A percentile compares a stretch with the other conserved stretches of the same genome.
phyloP scores from a whole-genome alignment of 2,329 filamentous ascomycete species.

The Gaeumannomyces tritici region DNA sequence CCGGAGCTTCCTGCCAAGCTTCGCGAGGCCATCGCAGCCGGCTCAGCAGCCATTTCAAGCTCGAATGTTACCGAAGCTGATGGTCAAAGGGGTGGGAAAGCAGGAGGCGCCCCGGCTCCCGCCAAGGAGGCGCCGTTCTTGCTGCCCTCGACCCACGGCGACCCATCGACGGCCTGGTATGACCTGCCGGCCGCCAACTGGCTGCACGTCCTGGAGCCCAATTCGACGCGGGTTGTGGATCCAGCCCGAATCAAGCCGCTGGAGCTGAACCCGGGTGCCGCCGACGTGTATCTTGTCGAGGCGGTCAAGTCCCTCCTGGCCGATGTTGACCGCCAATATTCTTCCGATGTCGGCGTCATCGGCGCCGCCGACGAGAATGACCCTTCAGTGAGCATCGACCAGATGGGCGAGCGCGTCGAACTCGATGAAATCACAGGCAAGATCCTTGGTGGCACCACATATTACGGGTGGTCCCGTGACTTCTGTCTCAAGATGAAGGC shows the following conservation, averaged over 20 bases:
- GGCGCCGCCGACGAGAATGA: constrained; percentile 28
- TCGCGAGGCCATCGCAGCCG: constrained; percentile 41
- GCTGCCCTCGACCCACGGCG: constrained; percentile 70
- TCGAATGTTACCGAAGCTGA: not conserved
- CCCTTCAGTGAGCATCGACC: constrained; percentile 57
- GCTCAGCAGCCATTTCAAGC: constrained; percentile 7
- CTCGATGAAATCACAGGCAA: constrained; percentile 59
- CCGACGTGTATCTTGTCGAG: constrained; percentile 52
- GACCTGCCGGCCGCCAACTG: constrained; percentile 76
- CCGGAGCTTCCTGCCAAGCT: constrained; percentile 45
- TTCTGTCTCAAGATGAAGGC: constrained; percentile 78
- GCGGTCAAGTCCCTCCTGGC: constrained; percentile 63
- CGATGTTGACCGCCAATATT: constrained; percentile 61
- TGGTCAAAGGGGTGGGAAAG: constrained; percentile 4
- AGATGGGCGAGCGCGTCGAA: constrained; percentile 60
- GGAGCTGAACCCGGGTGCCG: constrained; percentile 58
- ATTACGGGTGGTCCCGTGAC: constrained; percentile 77
- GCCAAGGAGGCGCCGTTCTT: constrained; percentile 53
- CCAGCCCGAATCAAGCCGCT: constrained; percentile 62
- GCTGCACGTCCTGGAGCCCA: constrained; percentile 67
- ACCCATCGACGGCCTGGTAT: constrained; percentile 63
- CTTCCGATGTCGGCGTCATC: constrained; percentile 32
- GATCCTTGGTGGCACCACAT: constrained; percentile 58
- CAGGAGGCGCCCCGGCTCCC: constrained; percentile 6
- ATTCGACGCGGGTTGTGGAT: constrained; percentile 66